A percentile compares a stretch with the other conserved stretches of the same genome.
These are phyloP conservation scores for Arthrobotrys megalospora DNA, from an alignment of 2,329 filamentous ascomycete species.

Conservation along the genomic window DNA sequence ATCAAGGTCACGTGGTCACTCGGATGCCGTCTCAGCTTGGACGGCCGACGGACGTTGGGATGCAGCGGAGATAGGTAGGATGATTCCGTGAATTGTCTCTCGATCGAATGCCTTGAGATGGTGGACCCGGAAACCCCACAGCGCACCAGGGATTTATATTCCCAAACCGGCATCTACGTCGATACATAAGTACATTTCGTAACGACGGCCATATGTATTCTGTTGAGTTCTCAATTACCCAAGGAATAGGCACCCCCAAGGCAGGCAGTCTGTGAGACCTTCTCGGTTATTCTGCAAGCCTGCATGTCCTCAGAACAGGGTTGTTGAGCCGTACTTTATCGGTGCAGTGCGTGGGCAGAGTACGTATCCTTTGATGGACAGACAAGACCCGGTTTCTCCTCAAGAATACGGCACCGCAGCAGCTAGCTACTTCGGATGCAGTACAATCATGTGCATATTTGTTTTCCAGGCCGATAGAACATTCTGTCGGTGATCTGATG, in stretches of 20 bases:
- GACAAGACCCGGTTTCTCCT: slow-evolving; percentile 3
- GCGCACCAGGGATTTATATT: not conserved
- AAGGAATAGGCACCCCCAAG: slow-evolving; percentile 45
- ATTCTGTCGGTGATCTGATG: slow-evolving; percentile 18
- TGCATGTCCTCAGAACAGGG: slow-evolving; percentile 16
- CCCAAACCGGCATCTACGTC: not conserved
- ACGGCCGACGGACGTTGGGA: slow-evolving; percentile 16
- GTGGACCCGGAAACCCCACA: not conserved
- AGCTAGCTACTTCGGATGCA: not conserved
- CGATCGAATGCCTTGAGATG: not conserved
- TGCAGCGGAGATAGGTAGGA: not conserved
- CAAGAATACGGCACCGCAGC: not conserved
- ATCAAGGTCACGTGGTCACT: slow-evolving; percentile 12
- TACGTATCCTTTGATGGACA: slow-evolving; percentile 31
- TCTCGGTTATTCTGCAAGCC: slow-evolving; percentile 36
- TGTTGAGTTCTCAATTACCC: slow-evolving; percentile 3
- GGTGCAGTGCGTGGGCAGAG: not conserved
- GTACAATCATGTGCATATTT: not conserved
- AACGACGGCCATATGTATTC: not conserved
- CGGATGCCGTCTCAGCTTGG: slow-evolving; percentile 18
- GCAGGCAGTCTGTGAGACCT: slow-evolving; percentile 16
- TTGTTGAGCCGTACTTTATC: slow-evolving; percentile 29
- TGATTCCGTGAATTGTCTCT: not conserved
- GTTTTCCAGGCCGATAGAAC: slow-evolving; percentile 1
- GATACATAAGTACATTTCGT: not conserved